A percentile compares a stretch with the other conserved stretches of the same genome.
These are phyloP conservation scores for Podospora pseudopauciseta DNA, from an alignment of 495 filamentous ascomycete genomes.

Conservation along the genomic window DNA sequence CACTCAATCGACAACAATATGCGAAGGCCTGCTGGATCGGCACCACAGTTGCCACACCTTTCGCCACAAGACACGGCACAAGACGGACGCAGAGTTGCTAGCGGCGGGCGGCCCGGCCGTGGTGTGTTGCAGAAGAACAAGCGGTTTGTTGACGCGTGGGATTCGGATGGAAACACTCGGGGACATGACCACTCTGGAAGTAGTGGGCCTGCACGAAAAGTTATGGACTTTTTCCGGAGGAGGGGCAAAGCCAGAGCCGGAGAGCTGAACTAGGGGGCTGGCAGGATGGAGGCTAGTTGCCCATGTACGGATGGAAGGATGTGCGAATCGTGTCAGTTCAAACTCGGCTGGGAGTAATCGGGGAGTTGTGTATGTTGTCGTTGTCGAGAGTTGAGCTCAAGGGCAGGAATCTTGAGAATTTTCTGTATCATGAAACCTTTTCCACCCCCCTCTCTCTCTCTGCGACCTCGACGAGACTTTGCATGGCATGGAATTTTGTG, in stretches of 20 bases:
- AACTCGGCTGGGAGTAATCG: not conserved
- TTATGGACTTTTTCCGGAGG: conserved; percentile 97
- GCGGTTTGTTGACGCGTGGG: conserved; percentile 88
- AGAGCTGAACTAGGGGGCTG: conserved; percentile 32
- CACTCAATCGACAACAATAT: conserved; percentile 42
- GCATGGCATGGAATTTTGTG: not conserved
- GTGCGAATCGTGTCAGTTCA: not conserved
- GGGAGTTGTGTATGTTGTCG: not conserved
- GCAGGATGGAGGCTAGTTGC: not conserved
- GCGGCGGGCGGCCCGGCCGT: conserved; percentile 31
- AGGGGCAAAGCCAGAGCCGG: conserved; percentile 71
- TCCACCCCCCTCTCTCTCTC: not conserved
- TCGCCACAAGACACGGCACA: conserved; percentile 26
- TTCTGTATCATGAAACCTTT: not conserved
- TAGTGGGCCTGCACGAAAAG: conserved; percentile 77
- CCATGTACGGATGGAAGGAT: not conserved
- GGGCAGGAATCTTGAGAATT: not conserved
- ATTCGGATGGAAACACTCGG: conserved; percentile 61
- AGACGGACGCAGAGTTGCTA: conserved; percentile 26
- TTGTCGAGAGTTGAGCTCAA: not conserved
- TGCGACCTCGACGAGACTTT: not conserved
- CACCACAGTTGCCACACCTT: conserved; percentile 33
- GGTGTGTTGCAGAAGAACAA: conserved; percentile 76
- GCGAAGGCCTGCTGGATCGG: conserved; percentile 31
- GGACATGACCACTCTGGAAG: conserved; percentile 69